These are phyloP conservation scores for Sporothrix pallida DNA, from an alignment of 2,329 filamentous ascomycete species.

Conservation along the genomic window DNA sequence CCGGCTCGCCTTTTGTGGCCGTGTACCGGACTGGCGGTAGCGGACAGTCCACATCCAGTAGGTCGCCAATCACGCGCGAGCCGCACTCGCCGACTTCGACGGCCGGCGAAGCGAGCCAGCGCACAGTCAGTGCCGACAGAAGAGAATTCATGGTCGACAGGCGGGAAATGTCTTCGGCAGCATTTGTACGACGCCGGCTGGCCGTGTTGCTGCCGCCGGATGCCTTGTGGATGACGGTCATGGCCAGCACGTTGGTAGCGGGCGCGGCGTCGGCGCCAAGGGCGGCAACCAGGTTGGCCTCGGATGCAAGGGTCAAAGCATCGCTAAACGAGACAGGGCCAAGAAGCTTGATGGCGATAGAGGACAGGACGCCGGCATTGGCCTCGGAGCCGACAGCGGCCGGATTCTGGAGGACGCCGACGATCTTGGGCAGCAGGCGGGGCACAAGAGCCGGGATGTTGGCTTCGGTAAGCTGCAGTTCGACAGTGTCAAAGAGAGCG, in stretches of 20 bases:
- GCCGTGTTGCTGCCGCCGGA: constrained; percentile 42
- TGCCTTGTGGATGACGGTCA: constrained; percentile 63
- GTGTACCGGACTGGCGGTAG: constrained; percentile 41
- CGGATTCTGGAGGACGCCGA: constrained; percentile 53
- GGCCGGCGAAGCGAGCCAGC: constrained; percentile 60
- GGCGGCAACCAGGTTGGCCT: constrained; percentile 58
- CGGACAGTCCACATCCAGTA: constrained; percentile 63
- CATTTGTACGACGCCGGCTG: not conserved
- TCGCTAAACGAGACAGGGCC: constrained; percentile 59
- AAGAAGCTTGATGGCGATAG: constrained; percentile 62
- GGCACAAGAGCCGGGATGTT: constrained; percentile 60
- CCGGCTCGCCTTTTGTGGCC: not conserved
- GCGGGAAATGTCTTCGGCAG: constrained; percentile 53
- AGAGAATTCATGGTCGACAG: constrained; percentile 57
- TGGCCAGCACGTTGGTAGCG: constrained; percentile 63
- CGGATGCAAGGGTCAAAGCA: constrained; percentile 58
- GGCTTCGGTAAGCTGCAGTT: constrained; percentile 63
- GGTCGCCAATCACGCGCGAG: constrained; percentile 56
- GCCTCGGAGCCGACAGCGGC: constrained; percentile 45
- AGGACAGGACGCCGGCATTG: constrained; percentile 51
- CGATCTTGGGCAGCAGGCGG: constrained; percentile 60
- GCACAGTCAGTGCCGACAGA: constrained; percentile 54
- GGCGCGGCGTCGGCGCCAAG: constrained; percentile 60
- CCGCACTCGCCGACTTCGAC: constrained; percentile 63
- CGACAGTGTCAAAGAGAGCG: constrained; percentile 64